Evolutionary conservation across 208 protist genomes (phyloP).

Genomic region (Crithidia fasciculata): DNA sequence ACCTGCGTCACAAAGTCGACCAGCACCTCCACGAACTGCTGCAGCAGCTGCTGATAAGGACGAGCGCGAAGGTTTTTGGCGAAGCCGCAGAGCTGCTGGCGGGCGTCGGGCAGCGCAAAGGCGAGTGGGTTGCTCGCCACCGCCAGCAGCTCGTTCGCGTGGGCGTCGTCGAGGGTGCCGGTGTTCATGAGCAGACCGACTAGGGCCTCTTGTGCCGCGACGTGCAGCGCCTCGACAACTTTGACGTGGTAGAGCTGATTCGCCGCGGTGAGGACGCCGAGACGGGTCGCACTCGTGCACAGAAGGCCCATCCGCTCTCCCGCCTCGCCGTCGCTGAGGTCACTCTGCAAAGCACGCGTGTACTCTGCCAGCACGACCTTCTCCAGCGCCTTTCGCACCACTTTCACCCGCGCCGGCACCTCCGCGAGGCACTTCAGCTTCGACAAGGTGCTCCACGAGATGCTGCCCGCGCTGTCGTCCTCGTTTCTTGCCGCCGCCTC

Average conservation of each 20-base stretch:
- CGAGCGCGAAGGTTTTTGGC: conserved; percentile 27
- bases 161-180: conserved; percentile 53
- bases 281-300: conserved; percentile 30
- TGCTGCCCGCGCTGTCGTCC: conserved; percentile 13
- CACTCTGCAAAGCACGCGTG: conserved; percentile 18
- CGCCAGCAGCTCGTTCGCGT: conserved; percentile 66
- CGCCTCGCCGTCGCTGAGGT: conserved; percentile 14
- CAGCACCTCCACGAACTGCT: conserved; percentile 46
- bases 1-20: conserved; percentile 50
- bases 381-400: conserved; percentile 34
- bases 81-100: conserved; percentile 28
- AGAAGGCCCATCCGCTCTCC: conserved; percentile 7
- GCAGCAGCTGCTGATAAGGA: conserved; percentile 51
- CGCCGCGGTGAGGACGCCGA: conserved; percentile 46
- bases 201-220: conserved; percentile 48
- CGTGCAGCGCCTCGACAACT: conserved; percentile 43
- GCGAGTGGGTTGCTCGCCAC: conserved; percentile 30
- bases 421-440: conserved; percentile 29
- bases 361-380: conserved; percentile 35
- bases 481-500: conserved; percentile 33
- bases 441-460: conserved; percentile 30
- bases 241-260: conserved; percentile 33
- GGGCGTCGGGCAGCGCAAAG: conserved; percentile 24
- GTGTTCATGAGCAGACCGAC: conserved; percentile 56
- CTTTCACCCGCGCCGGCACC: conserved; percentile 30